Conservation (phyloP, 495 filamentous ascomycete species). For the Penicillium desertorum region DNA sequence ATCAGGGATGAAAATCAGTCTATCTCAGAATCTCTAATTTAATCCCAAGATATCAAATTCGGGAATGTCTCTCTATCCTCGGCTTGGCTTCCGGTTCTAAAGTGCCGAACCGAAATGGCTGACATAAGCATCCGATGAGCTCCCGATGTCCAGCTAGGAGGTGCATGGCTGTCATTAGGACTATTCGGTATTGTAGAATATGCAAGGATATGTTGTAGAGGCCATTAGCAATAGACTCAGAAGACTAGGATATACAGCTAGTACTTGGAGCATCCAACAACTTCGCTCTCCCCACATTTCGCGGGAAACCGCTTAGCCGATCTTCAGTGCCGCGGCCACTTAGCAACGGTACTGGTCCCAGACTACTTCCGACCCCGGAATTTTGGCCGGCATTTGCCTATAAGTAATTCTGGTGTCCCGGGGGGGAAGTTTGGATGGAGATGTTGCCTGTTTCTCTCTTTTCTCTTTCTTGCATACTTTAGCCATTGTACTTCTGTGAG, state of each 20-base stretch:
- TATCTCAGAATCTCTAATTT: slow-evolving; percentile 1
- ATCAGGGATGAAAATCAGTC: not conserved
- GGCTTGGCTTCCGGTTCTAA: not conserved
- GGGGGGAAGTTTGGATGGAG: slow-evolving; percentile 5
- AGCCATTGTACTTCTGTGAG: slow-evolving; percentile 14
- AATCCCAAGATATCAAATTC: not conserved
- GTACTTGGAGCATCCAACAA: not conserved
- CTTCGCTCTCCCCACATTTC: slow-evolving; percentile 14
- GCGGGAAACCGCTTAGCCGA: slow-evolving; percentile 49
- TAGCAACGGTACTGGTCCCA: slow-evolving; percentile 19
- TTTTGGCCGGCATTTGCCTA: slow-evolving; percentile 31
- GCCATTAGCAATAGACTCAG: not conserved
- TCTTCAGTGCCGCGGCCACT: slow-evolving; percentile 39
- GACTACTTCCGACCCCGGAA: slow-evolving; percentile 38
- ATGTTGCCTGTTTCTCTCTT: slow-evolving; percentile 7
- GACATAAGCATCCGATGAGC: slow-evolving; percentile 6
- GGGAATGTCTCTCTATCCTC: not conserved
- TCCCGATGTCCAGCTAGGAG: not conserved
- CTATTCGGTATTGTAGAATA: not conserved
- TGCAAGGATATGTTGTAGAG: not conserved
- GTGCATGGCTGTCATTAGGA: not conserved
- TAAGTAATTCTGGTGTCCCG: slow-evolving; percentile 15
- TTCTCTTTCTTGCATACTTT: slow-evolving; percentile 4
- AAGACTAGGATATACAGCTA: not conserved
- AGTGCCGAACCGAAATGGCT: slow-evolving; percentile 8